These are phyloP conservation scores for Penicillium sp. DNA, from an alignment of 2,329 filamentous ascomycete species.

Conservation along the genomic window DNA sequence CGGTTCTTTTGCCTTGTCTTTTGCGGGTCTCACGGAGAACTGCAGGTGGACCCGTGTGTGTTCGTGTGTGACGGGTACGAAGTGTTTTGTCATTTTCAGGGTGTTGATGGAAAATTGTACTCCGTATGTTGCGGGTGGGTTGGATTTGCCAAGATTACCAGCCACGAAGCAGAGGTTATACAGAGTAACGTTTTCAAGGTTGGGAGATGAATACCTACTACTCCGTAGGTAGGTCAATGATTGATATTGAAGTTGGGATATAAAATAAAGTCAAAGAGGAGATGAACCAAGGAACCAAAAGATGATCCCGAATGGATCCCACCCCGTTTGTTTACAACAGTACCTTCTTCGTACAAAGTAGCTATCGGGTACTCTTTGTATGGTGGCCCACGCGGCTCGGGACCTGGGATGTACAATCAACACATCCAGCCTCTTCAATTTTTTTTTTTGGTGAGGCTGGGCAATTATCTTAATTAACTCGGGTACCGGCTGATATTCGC, in stretches of 20 bases:
- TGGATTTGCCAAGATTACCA: neutral
- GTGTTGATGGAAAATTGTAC: neutral
- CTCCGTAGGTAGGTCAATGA: no score
- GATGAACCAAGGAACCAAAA: conserved; percentile 11
- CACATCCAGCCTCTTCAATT: conserved; percentile 6
- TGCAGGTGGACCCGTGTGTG: conserved; percentile 16
- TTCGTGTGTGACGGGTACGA: conserved; percentile 15
- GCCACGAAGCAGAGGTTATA: conserved; percentile 1
- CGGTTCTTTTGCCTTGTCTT: neutral
- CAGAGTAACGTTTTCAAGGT: neutral
- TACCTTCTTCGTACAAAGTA: neutral
- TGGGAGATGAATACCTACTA: neutral
- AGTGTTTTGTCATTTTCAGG: neutral
- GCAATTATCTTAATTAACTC: conserved; percentile 1
- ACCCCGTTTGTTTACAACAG: neutral
- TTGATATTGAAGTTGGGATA: neutral
- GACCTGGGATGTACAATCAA: conserved; percentile 6
- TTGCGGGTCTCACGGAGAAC: conserved; percentile 10
- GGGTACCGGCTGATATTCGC: conserved; percentile 6
- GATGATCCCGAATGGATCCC: conserved; percentile 4
- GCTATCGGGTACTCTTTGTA: conserved; percentile 1
- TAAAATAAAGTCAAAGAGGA: neutral
- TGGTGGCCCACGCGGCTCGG: neutral
- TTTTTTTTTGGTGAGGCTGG: conserved; percentile 4
- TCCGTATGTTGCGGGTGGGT: neutral